Evolutionary conservation across 345 rosid genomes (phyloP), one percentile per base, ranked within the genome.

Genomic region (Gossypium australe): DNA sequence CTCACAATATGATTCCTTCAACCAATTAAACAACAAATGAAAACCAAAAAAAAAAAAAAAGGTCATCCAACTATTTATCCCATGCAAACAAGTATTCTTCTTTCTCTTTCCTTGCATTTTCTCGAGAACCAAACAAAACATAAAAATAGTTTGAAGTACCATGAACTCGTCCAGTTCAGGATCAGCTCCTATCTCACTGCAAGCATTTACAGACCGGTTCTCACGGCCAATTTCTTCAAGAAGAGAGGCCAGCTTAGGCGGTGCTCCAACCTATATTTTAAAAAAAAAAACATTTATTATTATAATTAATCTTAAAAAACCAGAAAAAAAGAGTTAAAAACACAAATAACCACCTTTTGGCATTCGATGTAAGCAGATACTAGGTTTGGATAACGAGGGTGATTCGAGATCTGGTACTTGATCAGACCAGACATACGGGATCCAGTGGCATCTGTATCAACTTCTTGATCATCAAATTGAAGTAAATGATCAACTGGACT

Each of bases 111-210:
- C 68, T 41, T 29, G 44, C 66, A 61, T 61, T 57, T 29, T 61
- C 44, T 61, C 9, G 20, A 61, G 66, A 61, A 29, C 66, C 18
- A 61, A 67, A 75, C 77, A 53, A 74, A 48, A 10, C 14, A 22
- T 7, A 3, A 29, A 29, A 3, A 61, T 8, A 7, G 9, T 20
- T 16, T 4, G 1, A 63, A 18, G 16, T 77, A 90, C 94, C 94
- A 90, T 88, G 86, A 90, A 90, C 55, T 85, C 83, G 48, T 90
- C 94, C 0, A 90, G 89, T 73, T 85, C 89, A 16, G 89, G 94
- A 76, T 90, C 92, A 67, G 78, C 83, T 80, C 94, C 92, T 11
- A 83, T 76, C 62, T 82, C 78, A 72, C 67, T 57, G 75, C 77
- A 60, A 57, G 55, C 53, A 27, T 16, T 48, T 20, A 76, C 74